Conservation (phyloP, 2,329 filamentous ascomycete genomes). For the Fulvia fulva region DNA sequence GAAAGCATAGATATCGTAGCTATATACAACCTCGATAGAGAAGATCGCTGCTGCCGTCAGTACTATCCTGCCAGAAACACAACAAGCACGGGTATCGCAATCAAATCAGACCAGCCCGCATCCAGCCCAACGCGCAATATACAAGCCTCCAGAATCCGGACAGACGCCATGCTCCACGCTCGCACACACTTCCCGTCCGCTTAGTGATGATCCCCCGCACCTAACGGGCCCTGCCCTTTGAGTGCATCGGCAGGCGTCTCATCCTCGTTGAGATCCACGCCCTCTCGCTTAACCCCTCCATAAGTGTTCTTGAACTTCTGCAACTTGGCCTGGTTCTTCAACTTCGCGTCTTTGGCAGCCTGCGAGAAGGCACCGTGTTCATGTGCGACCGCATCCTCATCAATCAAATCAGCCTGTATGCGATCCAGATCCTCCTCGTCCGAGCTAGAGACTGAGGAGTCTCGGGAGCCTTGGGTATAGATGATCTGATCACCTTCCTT, state of each 20-base stretch:
- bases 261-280: not conserved
- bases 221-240: not conserved
- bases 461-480: slow-evolving; percentile 50
- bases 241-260: not conserved
- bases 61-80: too few species aligned
- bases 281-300: not conserved
- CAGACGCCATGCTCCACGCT: too few species aligned
- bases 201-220: not conserved
- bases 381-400: slow-evolving; percentile 11
- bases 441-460: slow-evolving; percentile 49
- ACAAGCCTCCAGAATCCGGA: too few species aligned
- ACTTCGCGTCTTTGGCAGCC: slow-evolving; percentile 23
- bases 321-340: slow-evolving; percentile 20
- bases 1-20: too few species aligned
- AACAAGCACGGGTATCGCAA: too few species aligned
- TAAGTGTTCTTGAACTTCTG: slow-evolving; percentile 13
- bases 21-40: too few species aligned
- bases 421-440: slow-evolving; percentile 57
- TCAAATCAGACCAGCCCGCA: too few species aligned
- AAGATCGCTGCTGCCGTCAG: too few species aligned
- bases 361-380: slow-evolving; percentile 20
- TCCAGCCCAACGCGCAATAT: too few species aligned
- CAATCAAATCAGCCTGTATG: slow-evolving; percentile 21
- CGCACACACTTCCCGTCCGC: not conserved
- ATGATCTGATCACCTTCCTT: slow-evolving; percentile 50